Evolutionary conservation across 2,329 filamentous ascomycete genomes (phyloP), one percentile per base, ranked within the genome.

Genomic region (Cordyceps fumosorosea): DNA sequence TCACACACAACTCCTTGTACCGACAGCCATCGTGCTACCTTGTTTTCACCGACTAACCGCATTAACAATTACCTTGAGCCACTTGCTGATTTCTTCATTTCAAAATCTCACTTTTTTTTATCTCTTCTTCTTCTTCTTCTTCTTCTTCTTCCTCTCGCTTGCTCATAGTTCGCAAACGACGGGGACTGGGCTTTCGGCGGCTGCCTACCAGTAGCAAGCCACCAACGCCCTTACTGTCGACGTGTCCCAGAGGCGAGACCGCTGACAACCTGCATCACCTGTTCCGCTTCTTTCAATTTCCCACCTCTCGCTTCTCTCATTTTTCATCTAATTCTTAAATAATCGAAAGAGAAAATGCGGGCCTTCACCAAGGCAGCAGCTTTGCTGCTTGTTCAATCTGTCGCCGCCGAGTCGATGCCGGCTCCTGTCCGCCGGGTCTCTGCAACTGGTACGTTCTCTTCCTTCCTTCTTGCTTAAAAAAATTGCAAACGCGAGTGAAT

Each of bases 291-390:
- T n/a, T n/a, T n/a, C n/a, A n/a, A n/a, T n/a, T n/a, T n/a, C n/a
- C n/a, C n/a, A n/a, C n/a, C n/a, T n/a, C n/a, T n/a, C n/a, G n/a
- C n/a, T n/a, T n/a, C 29, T 22, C 32, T 37, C 14, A 14, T 47
- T 26, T 60, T 10, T 22, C 24, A 26, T 5, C 16, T 24, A 44
- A 2, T 16, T 40, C 12, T 12, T 37, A 45, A 3, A 14, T 24
- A 12, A 40, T 12, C n/a, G 2, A 55, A 40, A 20, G 7, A 14
- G 14, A 63, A 47, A 57, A 72, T 72, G 70, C 69, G 69, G 63
- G 66, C 70, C 68, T 65, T 71, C 51, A 60, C 62, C 61, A 65
- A 69, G 69, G 68, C 70, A 67, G 68, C 68, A 29, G 69, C 65
- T 50, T 60, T 68, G 29, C 48, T 71, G 67, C 66, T 71, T 62